phyloP scores from a whole-genome alignment of 257 asterid genomes.

The Ilex asprella region DNA sequence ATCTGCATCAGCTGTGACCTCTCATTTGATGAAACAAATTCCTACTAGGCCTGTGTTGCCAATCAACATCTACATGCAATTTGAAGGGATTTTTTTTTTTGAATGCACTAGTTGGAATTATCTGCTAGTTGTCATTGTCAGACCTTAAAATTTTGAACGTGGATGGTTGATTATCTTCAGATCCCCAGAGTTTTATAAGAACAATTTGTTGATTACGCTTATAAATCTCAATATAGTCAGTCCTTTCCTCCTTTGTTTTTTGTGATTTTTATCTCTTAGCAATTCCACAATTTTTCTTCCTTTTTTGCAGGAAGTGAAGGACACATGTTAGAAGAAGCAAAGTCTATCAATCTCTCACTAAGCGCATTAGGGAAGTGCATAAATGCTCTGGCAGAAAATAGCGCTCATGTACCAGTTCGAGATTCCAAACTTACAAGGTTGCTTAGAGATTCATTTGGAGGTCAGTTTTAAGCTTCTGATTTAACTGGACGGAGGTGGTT shows the following conservation, averaged over 20 bases:
- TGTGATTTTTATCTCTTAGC: background rate
- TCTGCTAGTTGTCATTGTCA: background rate
- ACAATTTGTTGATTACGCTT: background rate
- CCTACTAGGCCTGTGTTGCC: background rate
- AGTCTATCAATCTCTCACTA: slow-evolving; percentile 91
- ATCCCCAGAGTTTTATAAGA: background rate
- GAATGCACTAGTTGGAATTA: background rate
- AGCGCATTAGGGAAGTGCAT: slow-evolving; percentile 98
- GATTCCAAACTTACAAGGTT: slow-evolving; percentile 96
- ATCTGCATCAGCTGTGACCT: background rate
- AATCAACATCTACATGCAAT: background rate
- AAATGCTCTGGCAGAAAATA: slow-evolving; percentile 98
- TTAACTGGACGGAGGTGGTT: slow-evolving; percentile 4
- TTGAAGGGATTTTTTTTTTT: no score
- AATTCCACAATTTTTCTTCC: background rate
- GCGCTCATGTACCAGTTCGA: slow-evolving; percentile 96
- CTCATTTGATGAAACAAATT: background rate
- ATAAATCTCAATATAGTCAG: no score
- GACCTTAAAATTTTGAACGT: background rate
- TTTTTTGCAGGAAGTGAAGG: slow-evolving; percentile 94
- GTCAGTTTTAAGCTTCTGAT: slow-evolving; percentile 34
- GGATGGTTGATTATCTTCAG: background rate
- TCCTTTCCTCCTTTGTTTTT: background rate
- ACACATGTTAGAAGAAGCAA: slow-evolving; percentile 96
- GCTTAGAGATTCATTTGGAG: slow-evolving; percentile 99